These are phyloP conservation scores for Typha latifolia DNA, from an alignment of 176 grass and related monocot species.

Conservation along the genomic window DNA sequence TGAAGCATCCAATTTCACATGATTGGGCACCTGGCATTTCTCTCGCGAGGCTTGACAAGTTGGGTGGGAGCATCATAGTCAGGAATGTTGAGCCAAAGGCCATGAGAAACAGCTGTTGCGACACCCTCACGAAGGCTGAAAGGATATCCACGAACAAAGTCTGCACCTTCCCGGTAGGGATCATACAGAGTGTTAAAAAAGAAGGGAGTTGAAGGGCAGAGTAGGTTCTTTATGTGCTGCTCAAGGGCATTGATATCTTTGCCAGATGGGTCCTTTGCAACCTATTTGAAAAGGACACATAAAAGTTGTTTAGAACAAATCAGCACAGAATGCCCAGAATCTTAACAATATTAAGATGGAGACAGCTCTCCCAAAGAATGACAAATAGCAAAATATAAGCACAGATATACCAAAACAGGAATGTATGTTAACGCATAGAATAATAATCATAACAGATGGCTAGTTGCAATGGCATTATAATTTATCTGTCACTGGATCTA, in stretches of 20 bases:
- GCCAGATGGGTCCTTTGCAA: slow-evolving; percentile 42
- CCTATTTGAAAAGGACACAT: slow-evolving; percentile 14
- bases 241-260: slow-evolving; percentile 45
- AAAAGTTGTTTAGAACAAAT: not conserved
- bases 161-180: slow-evolving; percentile 39
- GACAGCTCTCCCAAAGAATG: not conserved
- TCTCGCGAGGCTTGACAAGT: slow-evolving; percentile 36
- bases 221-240: slow-evolving; percentile 47
- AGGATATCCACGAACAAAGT: slow-evolving; percentile 47
- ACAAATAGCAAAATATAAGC: too few species aligned
- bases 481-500: too few species aligned
- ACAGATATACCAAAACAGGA: too few species aligned
- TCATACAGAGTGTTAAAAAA: slow-evolving; percentile 54
- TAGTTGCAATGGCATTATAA: too few species aligned
- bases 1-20: not conserved
- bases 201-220: slow-evolving; percentile 35
- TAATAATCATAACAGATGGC: too few species aligned
- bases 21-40: slow-evolving; percentile 26
- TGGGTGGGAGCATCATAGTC: slow-evolving; percentile 46
- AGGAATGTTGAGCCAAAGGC: slow-evolving; percentile 47
- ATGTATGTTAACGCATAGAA: too few species aligned
- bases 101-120: slow-evolving; percentile 39
- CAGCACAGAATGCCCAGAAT: not conserved
- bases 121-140: slow-evolving; percentile 45
- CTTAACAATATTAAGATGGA: not conserved